Evolutionary conservation across 148 eudicot genomes (phyloP), one percentile per base, ranked within the genome.

Genomic region (Arbutus unedo): DNA sequence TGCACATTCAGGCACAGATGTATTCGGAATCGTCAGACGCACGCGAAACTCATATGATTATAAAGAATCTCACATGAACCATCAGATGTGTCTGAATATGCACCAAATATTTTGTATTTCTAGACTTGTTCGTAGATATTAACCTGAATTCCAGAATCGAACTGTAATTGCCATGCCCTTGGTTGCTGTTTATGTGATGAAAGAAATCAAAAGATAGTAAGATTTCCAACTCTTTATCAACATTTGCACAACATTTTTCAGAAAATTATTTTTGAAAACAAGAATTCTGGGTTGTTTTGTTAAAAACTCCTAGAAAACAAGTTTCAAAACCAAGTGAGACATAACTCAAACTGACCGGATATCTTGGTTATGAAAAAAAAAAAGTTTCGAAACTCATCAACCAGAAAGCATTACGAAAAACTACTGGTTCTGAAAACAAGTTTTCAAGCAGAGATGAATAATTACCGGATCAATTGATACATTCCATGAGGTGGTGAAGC

Each of bases 131-230:
- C 38, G 72, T 18, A 31, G 44, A 57, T 6, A 41, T 59, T 60
- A 71, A 88, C 90, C 90, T 88, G 85, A 45, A 88, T 88, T 72
- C 90, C 90, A 56, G 87, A 86, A 78, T 76, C 83, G 80, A 88
- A 88, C 71, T 88, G 90, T 60, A 73, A 43, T 19, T 84, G 83
- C 90, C 90, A 88, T 76, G 90, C 87, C 78, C 85, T 88, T 83
- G 91, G 91, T 85, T 89, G 90, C 91, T 86, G 82, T 50, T 83
- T 14, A 21, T 13, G 31, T 38, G 64, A 81, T 43, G 0, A 43
- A 43, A 66, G 31, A 71, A 56, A 68, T 76, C 11, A 45, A 54
- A 53, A 66, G 44, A 31, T 16, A 49, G n/a, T 48, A 62, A 43
- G 23, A 47, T 31, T 23, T 21, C 9, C 70, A 8, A 60, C 67